A percentile compares a stretch with the other conserved stretches of the same genome.
Evolutionary conservation across 2,329 filamentous ascomycete genomes (phyloP).

Genomic region (Ophiostoma himal-ulmi): DNA sequence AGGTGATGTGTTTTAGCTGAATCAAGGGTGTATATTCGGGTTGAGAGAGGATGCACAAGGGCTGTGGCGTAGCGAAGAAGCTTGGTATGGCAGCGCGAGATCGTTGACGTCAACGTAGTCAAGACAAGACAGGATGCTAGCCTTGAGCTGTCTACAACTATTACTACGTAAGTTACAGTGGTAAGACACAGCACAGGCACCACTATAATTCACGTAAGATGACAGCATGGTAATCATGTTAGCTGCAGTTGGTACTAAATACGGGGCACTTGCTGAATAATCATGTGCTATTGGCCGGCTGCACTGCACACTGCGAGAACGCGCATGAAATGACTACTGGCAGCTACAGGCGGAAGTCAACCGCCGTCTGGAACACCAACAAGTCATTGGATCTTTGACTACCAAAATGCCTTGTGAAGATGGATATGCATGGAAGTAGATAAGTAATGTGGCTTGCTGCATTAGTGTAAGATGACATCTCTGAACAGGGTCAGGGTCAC

Average conservation of each 20-base stretch:
- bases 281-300: background rate
- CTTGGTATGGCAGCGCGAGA: background rate
- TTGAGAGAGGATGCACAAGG: background rate
- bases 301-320: background rate
- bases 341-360: background rate
- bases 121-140: background rate
- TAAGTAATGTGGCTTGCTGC: background rate
- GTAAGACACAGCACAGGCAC: background rate
- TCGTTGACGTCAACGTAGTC: background rate
- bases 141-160: background rate
- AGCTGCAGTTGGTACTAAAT: background rate
- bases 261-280: background rate
- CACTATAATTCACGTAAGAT: constrained; percentile 2
- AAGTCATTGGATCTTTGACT: background rate
- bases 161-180: background rate
- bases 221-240: background rate
- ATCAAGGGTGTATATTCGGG: background rate
- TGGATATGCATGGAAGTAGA: background rate
- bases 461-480: background rate
- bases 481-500: background rate
- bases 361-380: background rate
- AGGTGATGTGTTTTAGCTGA: background rate
- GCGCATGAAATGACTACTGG: background rate
- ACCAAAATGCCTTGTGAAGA: background rate
- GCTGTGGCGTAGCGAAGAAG: background rate